Evolutionary conservation across 2,329 filamentous ascomycete species (phyloP).

Genomic region (Dothideomycetes sp.): DNA sequence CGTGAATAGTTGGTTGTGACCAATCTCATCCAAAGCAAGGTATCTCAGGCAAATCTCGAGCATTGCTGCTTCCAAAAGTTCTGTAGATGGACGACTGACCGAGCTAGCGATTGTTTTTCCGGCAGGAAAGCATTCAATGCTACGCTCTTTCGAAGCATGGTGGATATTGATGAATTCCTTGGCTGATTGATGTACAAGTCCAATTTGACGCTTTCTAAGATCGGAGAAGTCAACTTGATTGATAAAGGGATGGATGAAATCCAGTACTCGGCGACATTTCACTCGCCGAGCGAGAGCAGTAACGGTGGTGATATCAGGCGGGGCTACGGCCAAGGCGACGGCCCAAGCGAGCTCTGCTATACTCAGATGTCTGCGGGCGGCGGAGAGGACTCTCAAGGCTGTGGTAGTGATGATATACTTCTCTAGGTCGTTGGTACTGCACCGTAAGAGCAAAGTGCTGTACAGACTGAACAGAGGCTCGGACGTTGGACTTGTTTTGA

Average conservation of each 20-base stretch:
- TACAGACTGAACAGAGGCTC: background rate
- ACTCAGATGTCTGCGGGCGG: background rate
- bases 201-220: background rate
- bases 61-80: background rate
- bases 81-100: background rate
- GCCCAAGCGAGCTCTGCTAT: constrained; percentile 3
- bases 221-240: background rate
- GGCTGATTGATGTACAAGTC: constrained; percentile 1
- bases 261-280: background rate
- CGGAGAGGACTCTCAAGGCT: background rate
- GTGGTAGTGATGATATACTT: background rate
- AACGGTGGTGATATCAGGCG: background rate
- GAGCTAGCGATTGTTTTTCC: background rate
- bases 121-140: background rate
- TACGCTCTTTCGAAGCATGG: background rate
- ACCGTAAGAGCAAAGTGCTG: background rate
- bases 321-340: background rate
- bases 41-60: constrained; percentile 16
- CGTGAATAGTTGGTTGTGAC: constrained; percentile 22
- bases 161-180: constrained; percentile 1
- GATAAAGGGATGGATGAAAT: constrained; percentile 3
- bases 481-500: background rate
- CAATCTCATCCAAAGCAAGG: constrained; percentile 26
- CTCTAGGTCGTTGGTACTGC: background rate
- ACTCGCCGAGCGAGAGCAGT: background rate